These are phyloP conservation scores for Protomyces inouyei DNA, from an alignment of 1,139 yeast species.

Conservation along the genomic window DNA sequence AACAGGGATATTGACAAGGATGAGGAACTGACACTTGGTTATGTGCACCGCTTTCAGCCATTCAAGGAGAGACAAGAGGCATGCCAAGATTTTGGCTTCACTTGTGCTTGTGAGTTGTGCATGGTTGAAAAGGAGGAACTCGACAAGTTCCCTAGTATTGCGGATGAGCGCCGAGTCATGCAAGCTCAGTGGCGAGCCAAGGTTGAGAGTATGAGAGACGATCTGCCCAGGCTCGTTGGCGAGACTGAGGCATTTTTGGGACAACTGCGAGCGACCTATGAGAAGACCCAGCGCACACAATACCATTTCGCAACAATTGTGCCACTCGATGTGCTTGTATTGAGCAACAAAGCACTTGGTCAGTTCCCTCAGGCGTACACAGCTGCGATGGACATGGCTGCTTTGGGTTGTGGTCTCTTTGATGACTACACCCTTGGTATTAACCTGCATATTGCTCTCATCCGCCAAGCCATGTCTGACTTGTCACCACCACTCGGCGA, in stretches of 20 bases:
- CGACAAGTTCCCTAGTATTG: neutral
- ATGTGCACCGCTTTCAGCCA: conserved; percentile 7
- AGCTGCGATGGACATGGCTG: neutral
- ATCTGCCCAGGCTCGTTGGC: neutral
- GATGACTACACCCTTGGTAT: neutral
- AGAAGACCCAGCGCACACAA: neutral
- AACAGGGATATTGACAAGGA: neutral
- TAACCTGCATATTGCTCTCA: neutral
- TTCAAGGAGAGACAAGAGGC: neutral
- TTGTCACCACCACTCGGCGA: neutral
- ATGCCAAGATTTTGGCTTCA: conserved; percentile 12
- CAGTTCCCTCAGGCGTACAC: neutral
- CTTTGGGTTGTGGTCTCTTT: neutral
- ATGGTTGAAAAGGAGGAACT: conserved; percentile 5
- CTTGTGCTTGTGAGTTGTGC: conserved; percentile 11
- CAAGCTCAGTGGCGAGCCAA: neutral
- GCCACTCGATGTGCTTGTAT: neutral
- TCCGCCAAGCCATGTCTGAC: neutral
- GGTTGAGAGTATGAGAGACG: neutral
- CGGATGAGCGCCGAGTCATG: neutral
- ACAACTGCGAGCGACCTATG: neutral
- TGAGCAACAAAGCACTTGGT: neutral
- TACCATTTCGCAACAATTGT: neutral
- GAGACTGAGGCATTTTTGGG: neutral
- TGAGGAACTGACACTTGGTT: conserved; percentile 19